Base-by-base conservation (phyloP, 257 asterid species). In the Ajuga chamaepitys region DNA sequence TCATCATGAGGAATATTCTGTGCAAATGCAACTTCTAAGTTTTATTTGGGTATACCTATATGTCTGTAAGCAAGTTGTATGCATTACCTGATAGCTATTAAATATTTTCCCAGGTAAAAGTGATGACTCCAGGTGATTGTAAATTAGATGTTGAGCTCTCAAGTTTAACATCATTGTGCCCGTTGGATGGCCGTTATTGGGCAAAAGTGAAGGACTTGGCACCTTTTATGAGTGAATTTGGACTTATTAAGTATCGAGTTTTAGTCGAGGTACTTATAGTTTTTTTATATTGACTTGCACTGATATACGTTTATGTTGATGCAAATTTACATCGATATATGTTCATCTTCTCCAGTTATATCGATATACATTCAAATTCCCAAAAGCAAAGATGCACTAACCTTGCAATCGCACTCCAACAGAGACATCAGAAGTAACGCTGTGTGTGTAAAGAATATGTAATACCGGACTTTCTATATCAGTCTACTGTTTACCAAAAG, bases 171-270 rank as follows among this genome's bases (percentile, higher is more conserved):
- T 62, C 74, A 48, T 50, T 59, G 62, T 61, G 88, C 68, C 99
- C 97, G 1, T 59, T 93, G 74, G 99, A 93, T 76, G 99, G 99
- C 12, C 97, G 99, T 10, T 93, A 93, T 72, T 79, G 97, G 95
- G 72, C 28, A 52, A 89, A 93, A 81, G 96, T 87, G 60, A 86
- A 87, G 82, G 96, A 87, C 38, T 77, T 93, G 83, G 83, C 89
- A 28, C 89, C 88, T 35, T 83, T 80, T 66, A 62, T 80, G 89
- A 83, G 97, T 66, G 97, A 93, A 76, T 89, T 82, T 70, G 97
- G 94, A 58, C 87, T 89, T 40, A 93, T 86, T 47, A 88, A 78
- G 54, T 89, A 68, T 67, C 88, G 99, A 25, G 85, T 89, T 76
- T 65, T 89, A 20, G 97, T 93, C 52, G 99, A 93, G 99, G 98